Percentiles rank a stretch among this genome's conserved stretches.
These are phyloP conservation scores for Clohesyomyces aquaticus DNA, from an alignment of 495 filamentous ascomycete species.

Conservation along the genomic window DNA sequence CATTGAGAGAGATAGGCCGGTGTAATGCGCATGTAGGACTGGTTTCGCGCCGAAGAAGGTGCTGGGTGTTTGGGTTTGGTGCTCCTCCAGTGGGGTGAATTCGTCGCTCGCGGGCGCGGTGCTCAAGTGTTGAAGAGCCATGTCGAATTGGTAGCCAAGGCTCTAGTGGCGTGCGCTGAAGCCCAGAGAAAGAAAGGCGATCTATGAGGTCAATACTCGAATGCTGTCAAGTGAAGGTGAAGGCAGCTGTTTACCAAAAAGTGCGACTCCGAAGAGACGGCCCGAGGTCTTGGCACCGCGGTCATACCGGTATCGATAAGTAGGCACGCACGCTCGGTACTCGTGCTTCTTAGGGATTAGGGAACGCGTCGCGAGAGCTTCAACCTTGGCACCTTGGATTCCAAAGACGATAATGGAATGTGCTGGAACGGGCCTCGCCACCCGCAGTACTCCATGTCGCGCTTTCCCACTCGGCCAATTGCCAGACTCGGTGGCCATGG, in stretches of 20 bases:
- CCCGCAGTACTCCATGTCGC: conserved; percentile 22
- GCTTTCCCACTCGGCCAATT: conserved; percentile 46
- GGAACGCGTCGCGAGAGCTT: too few relatives aligned
- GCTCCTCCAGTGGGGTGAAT: conserved; percentile 75
- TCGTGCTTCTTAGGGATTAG: too few relatives aligned
- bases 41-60: conserved; percentile 81
- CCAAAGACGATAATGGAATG: too few relatives aligned
- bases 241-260: conserved; percentile 3
- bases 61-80: conserved; percentile 81
- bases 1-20: conserved; percentile 63
- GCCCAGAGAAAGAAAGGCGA: too few relatives aligned
- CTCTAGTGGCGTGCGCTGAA: too few relatives aligned
- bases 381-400: conserved; percentile 3
- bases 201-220: neutral
- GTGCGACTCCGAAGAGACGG: neutral
- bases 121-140: conserved; percentile 30
- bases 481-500: conserved; percentile 44
- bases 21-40: conserved; percentile 75
- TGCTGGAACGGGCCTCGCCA: neutral
- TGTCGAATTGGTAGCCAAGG: conserved; percentile 8
- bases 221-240: neutral
- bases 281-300: conserved; percentile 3
- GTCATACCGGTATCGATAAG: too few relatives aligned
- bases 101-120: conserved; percentile 53
- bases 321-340: too few relatives aligned